Conservation (phyloP, 345 rosid species). For the Kernera saxatilis region DNA sequence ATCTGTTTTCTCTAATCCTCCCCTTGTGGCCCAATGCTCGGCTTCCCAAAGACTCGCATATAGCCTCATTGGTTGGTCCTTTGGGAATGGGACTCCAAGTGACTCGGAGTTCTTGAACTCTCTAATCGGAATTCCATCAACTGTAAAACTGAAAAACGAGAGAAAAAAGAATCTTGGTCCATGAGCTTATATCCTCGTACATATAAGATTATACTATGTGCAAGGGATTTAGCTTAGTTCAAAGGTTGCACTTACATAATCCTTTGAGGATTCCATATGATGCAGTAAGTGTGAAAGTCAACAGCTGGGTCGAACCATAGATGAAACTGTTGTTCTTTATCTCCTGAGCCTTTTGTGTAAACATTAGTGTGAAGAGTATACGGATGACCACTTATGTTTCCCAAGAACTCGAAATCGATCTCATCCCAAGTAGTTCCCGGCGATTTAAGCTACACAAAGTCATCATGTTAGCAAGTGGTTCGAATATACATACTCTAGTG, state of each 20-base stretch:
- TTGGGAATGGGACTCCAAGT: conserved; percentile 53
- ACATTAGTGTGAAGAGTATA: conserved; percentile 39
- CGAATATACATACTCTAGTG: not conserved
- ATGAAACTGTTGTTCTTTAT: conserved; percentile 41
- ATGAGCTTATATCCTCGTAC: not conserved
- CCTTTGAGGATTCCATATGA: conserved; percentile 37
- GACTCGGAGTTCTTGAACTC: conserved; percentile 69
- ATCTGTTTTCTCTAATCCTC: conserved; percentile 58
- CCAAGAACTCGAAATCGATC: conserved; percentile 43
- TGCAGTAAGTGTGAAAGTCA: conserved; percentile 36
- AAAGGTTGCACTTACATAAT: conserved; percentile 28
- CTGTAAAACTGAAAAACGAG: conserved; percentile 45
- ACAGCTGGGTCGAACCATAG: conserved; percentile 39
- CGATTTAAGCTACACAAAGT: conserved; percentile 12
- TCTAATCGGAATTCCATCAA: conserved; percentile 63
- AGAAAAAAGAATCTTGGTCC: not conserved
- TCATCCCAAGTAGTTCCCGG: conserved; percentile 38
- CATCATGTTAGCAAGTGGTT: conserved; percentile 8
- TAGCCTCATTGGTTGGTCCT: conserved; percentile 52
- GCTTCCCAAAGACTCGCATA: conserved; percentile 69
- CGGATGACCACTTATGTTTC: conserved; percentile 39
- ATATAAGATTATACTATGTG: not conserved
- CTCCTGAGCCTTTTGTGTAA: conserved; percentile 32
- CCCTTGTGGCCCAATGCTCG: conserved; percentile 70
- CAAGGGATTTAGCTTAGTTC: not conserved